Evolutionary conservation across 1,284 basidiomycete genomes (phyloP).

Genomic region (Athelia psychrophila): DNA sequence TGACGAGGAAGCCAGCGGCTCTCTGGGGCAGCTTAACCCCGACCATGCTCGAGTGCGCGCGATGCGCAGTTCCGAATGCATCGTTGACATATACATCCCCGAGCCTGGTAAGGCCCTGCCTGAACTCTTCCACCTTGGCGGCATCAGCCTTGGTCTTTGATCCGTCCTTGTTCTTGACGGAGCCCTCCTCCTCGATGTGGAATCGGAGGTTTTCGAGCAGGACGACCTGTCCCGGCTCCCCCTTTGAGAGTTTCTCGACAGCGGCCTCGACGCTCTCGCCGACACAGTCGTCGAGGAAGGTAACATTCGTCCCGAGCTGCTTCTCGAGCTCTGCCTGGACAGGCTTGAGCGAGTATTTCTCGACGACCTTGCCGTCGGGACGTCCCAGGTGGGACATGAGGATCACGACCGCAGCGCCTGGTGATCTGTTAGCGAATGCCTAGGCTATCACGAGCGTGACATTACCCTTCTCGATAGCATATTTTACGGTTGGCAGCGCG

Average conservation of each 20-base stretch:
- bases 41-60: conserved; percentile 98
- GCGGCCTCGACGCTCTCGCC: conserved; percentile 82
- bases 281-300: conserved; percentile 86
- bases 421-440: conserved; percentile 9
- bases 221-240: conserved; percentile 58
- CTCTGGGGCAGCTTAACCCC: conserved; percentile 92
- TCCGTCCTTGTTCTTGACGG: conserved; percentile 88
- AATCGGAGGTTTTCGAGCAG: conserved; percentile 98
- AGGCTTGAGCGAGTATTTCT: conserved; percentile 92
- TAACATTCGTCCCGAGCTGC: conserved; percentile 70
- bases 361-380: conserved; percentile 88
- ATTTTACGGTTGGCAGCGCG: conserved; percentile 94
- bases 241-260: conserved; percentile 49
- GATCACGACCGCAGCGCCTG: conserved; percentile 83
- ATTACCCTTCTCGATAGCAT: conserved; percentile 78
- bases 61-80: conserved; percentile 98
- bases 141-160: conserved; percentile 93
- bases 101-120: conserved; percentile 84
- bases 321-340: conserved; percentile 76
- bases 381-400: conserved; percentile 99
- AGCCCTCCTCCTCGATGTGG: conserved; percentile 98
- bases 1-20: conserved; percentile 95
- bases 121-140: conserved; percentile 81
- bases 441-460: conserved; percentile 36
- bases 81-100: conserved; percentile 99